Evolutionary conservation across 371 early-diverging fungal species (phyloP), one percentile per base, ranked within the genome.

Genomic region (Umbelopsis sp.): DNA sequence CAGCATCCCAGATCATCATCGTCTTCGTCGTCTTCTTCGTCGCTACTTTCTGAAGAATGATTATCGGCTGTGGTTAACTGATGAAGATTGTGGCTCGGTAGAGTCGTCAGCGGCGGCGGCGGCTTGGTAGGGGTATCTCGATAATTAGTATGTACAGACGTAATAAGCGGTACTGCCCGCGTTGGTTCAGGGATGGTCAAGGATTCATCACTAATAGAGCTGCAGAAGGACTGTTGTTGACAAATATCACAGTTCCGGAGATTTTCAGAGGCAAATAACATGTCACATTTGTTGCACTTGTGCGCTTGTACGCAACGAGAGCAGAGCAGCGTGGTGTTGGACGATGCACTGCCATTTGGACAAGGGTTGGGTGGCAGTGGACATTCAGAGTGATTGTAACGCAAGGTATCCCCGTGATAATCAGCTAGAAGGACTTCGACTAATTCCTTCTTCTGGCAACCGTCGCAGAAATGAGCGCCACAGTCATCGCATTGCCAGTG

Each of bases 401-500:
- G 41, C 7, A 41, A 41, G 7, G 41, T 41, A 7, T 41, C 41
- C 7, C 41, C n/a, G 16, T 48, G 48, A 20, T 48, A 48, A 2
- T 48, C 48, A 1, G 57, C 57, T 1, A 57, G 29, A 18, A 57
- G 57, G 7, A 57, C 57, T 18, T 57, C 57, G 35, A 57, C 57
- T n/a, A 57, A 29, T 35, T 57, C 57, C 4, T 35, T 57, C 16
- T 57, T 57, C 29, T 57, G 57, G n/a, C 57, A 57, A 35, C 1
- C 35, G 29, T 57, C 57, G 35, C 57, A 57, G 32, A 57, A 57
- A 35, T 57, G 57, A 35, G 38, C 32, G 4, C 57, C 57, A 29
- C 57, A 57, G 35, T 57, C 57, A 29, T 57, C 57, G 35, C 57
- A 57, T 12, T 57, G 57, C 57, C 57, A 57, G 32, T 57, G 57